Evolutionary conservation across 75 land plant species (phyloP).

Genomic region (Pseudotsuga menziesii): DNA sequence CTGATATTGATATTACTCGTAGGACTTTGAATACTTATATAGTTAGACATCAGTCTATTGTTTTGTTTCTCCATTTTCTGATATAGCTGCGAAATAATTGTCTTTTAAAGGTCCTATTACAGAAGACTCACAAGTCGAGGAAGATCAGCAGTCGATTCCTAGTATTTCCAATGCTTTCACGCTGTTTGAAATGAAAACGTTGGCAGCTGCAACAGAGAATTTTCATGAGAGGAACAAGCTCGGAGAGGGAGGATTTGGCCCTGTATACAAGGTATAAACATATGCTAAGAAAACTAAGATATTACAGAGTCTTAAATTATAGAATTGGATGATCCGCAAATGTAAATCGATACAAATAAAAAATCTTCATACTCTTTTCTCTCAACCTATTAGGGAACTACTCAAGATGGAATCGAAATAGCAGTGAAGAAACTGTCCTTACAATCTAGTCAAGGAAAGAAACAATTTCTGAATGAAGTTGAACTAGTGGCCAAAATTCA

Average conservation of each 20-base stretch:
- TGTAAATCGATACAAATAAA: too few relatives aligned
- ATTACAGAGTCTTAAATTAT: too few relatives aligned
- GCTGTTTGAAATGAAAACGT: neutral
- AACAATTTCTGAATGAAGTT: too few relatives aligned
- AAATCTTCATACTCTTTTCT: too few relatives aligned
- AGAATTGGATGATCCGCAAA: too few relatives aligned
- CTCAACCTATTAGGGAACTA: too few relatives aligned
- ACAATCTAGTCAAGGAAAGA: too few relatives aligned
- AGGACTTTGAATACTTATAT: neutral
- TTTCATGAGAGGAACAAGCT: neutral
- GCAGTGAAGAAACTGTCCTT: too few relatives aligned
- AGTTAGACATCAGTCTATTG: neutral
- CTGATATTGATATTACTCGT: too few relatives aligned
- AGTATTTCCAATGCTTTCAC: neutral
- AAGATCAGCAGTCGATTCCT: neutral
- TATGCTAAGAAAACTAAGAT: too few relatives aligned
- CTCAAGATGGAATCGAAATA: too few relatives aligned
- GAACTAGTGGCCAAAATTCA: too few relatives aligned
- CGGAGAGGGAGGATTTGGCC: neutral
- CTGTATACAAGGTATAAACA: neutral
- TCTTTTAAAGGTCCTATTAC: neutral
- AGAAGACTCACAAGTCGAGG: neutral
- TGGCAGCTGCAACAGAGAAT: neutral
- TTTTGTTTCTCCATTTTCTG: neutral
- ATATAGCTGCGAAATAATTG: neutral